phyloP scores from a whole-genome alignment of 2,329 filamentous ascomycete species.

The Dothideomycetes sp. region DNA sequence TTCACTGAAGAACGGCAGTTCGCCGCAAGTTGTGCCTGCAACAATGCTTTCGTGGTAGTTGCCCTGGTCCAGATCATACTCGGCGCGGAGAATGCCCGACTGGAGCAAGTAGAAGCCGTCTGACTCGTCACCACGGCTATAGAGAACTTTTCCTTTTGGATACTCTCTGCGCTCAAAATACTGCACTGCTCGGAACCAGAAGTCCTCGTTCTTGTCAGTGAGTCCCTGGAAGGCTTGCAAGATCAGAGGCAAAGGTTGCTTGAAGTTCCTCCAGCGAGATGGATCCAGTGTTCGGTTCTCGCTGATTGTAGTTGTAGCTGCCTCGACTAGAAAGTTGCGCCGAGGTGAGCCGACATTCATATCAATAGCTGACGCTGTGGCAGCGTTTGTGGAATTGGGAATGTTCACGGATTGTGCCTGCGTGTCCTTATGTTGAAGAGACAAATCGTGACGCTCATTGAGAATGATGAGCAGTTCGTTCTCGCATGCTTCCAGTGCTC shows the following conservation, averaged over 20 bases:
- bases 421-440: slow-evolving; percentile 24
- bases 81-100: slow-evolving; percentile 74
- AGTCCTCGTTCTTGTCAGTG: slow-evolving; percentile 79
- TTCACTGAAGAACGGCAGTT: slow-evolving; percentile 91
- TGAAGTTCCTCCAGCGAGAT: slow-evolving; percentile 72
- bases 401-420: slow-evolving; percentile 31
- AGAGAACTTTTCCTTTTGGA: slow-evolving; percentile 60
- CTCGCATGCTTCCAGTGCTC: slow-evolving; percentile 85
- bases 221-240: slow-evolving; percentile 91
- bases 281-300: slow-evolving; percentile 42
- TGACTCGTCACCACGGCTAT: slow-evolving; percentile 61
- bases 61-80: slow-evolving; percentile 86
- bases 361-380: slow-evolving; percentile 5
- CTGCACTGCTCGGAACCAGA: slow-evolving; percentile 72
- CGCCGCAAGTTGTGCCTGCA: slow-evolving; percentile 87
- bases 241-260: slow-evolving; percentile 81
- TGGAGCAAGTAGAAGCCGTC: slow-evolving; percentile 86
- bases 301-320: slow-evolving; percentile 63
- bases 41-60: slow-evolving; percentile 84
- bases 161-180: slow-evolving; percentile 67
- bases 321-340: slow-evolving; percentile 63
- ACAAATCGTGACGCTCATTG: slow-evolving; percentile 19
- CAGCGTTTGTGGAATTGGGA: slow-evolving; percentile 5
- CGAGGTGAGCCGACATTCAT: slow-evolving; percentile 61
- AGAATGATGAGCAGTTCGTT: slow-evolving; percentile 66